Conservation (phyloP, 495 filamentous ascomycete species). For the Xylaria cubensis region DNA sequence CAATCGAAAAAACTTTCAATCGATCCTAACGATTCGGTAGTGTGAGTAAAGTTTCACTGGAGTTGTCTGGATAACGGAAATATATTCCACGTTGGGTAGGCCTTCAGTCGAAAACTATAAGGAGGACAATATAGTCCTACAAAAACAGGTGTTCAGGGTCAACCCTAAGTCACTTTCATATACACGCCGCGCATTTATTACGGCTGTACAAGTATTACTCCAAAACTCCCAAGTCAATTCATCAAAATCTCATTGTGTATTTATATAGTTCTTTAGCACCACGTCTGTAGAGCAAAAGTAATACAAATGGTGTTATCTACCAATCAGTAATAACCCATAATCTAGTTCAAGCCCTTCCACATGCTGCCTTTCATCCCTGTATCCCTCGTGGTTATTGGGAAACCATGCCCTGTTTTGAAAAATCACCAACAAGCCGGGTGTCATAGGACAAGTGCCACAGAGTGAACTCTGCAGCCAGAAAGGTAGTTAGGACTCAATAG, state of each 20-base stretch:
- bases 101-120: background rate
- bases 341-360: background rate
- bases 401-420: background rate
- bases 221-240: background rate
- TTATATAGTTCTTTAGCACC: background rate
- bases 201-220: background rate
- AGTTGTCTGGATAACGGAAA: background rate
- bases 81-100: background rate
- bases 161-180: background rate
- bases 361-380: background rate
- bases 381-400: background rate
- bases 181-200: background rate
- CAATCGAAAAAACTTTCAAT: background rate
- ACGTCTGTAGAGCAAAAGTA: background rate
- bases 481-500: too few species aligned
- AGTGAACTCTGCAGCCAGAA: too few species aligned
- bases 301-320: too few species aligned
- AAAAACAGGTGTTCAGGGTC: background rate
- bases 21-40: too few species aligned
- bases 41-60: too few species aligned
- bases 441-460: too few species aligned
- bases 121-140: background rate
- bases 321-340: background rate
- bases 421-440: background rate
- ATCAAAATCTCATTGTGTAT: background rate